A percentile compares a stretch with the other conserved stretches of the same genome.
These are phyloP conservation scores for Auricularia cornea DNA, from an alignment of 768 basidiomycete species.

Conservation along the genomic window DNA sequence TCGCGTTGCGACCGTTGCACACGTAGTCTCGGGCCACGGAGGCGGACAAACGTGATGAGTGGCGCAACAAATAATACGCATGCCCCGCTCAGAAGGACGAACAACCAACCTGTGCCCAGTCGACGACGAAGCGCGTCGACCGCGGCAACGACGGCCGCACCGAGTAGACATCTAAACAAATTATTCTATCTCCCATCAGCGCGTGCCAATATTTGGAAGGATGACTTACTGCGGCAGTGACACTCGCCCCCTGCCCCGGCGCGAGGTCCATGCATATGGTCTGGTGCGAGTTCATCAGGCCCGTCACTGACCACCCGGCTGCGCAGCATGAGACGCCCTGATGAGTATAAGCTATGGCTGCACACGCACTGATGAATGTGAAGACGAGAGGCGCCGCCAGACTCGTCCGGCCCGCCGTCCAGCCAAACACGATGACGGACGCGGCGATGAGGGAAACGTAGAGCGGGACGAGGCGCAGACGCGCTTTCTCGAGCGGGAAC, in stretches of 20 bases:
- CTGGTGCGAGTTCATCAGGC: constrained; percentile 9
- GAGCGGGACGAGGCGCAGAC: constrained; percentile 15
- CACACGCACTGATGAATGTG: constrained; percentile 17
- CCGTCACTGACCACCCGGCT: constrained; percentile 10
- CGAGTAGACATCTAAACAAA: constrained; percentile 12
- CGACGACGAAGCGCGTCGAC: neutral
- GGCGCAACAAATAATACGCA: neutral
- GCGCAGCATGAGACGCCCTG: neutral
- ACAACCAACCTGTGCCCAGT: neutral
- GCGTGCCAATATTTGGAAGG: neutral
- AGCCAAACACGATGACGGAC: constrained; percentile 17
- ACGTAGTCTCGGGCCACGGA: neutral
- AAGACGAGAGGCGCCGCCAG: constrained; percentile 19
- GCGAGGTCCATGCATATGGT: constrained; percentile 23
- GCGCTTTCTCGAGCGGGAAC: constrained; percentile 21
- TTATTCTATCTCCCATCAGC: constrained; percentile 10
- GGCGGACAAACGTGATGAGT: neutral
- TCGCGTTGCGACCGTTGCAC: neutral
- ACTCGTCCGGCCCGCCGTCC: constrained; percentile 13
- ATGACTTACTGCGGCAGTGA: constrained; percentile 14
- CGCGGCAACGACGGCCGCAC: constrained; percentile 6
- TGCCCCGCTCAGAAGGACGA: neutral
- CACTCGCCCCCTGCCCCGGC: constrained; percentile 22
- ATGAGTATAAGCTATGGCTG: neutral
- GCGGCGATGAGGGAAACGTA: constrained; percentile 10